Evolutionary conservation across 2,329 filamentous ascomycete species (phyloP).

Genomic region (Xylaria sp.): DNA sequence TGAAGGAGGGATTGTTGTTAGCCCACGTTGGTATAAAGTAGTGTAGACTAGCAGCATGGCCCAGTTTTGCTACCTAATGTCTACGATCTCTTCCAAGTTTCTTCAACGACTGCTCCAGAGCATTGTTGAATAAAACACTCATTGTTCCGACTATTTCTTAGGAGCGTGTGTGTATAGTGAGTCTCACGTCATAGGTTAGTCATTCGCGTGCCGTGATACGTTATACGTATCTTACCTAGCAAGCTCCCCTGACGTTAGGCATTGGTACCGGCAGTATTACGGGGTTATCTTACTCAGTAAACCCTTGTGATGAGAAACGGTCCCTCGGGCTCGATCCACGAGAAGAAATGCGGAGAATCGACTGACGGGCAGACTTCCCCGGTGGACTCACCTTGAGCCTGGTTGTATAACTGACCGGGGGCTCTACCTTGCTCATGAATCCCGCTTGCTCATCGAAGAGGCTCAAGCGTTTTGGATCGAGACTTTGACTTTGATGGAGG

Average conservation of each 20-base stretch:
- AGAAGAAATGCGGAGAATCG: constrained; percentile 25
- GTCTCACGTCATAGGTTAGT: too few species aligned
- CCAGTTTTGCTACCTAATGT: constrained; percentile 24
- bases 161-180: neutral
- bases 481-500: too few species aligned
- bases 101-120: constrained; percentile 1
- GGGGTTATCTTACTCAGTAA: neutral
- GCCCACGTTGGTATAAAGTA: constrained; percentile 1
- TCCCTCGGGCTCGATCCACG: constrained; percentile 2
- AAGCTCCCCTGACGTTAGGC: neutral
- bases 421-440: constrained; percentile 23
- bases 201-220: neutral
- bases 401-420: constrained; percentile 11
- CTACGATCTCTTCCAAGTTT: constrained; percentile 23
- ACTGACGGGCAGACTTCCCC: constrained; percentile 13
- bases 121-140: neutral
- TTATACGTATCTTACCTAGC: neutral
- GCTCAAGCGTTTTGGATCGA: constrained; percentile 2
- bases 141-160: neutral
- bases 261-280: neutral
- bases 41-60: constrained; percentile 31
- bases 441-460: constrained; percentile 16
- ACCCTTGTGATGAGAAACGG: constrained; percentile 8
- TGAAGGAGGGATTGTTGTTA: constrained; percentile 26
- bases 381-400: constrained; percentile 19